Evolutionary conservation across 2,329 filamentous ascomycete genomes (phyloP).

Genomic region (Zymoseptoria crescenta): DNA sequence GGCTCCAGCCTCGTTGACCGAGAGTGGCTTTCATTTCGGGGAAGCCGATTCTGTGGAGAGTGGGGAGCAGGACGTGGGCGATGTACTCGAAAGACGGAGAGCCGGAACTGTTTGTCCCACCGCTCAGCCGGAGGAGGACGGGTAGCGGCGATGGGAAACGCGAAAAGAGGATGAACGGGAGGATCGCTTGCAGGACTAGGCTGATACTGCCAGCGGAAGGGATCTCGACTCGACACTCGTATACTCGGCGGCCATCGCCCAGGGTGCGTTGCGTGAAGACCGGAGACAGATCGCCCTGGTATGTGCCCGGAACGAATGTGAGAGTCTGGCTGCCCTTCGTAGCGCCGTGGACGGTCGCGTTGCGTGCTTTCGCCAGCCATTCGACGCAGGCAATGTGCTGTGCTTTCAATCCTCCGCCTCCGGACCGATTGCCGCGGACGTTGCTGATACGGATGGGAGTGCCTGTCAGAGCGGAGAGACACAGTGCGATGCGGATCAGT

Average conservation of each 20-base stretch:
- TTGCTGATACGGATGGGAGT: slow-evolving; percentile 44
- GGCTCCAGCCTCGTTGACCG: slow-evolving; percentile 47
- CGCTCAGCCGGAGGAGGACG: slow-evolving; percentile 41
- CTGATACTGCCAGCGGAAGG: slow-evolving; percentile 47
- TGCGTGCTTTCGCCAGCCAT: slow-evolving; percentile 44
- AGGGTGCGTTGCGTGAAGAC: slow-evolving; percentile 15
- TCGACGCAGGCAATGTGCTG: slow-evolving; percentile 50
- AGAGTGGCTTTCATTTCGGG: slow-evolving; percentile 38
- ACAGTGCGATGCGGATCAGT: slow-evolving; percentile 49
- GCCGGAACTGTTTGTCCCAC: slow-evolving; percentile 51
- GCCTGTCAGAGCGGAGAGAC: slow-evolving; percentile 46
- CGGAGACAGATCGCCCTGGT: slow-evolving; percentile 7
- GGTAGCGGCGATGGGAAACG: slow-evolving; percentile 12
- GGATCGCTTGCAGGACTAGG: slow-evolving; percentile 51
- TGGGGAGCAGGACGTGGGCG: slow-evolving; percentile 48
- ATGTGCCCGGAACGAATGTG: slow-evolving; percentile 30
- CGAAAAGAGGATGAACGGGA: slow-evolving; percentile 49
- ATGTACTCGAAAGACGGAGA: slow-evolving; percentile 52
- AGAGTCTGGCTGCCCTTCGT: slow-evolving; percentile 37
- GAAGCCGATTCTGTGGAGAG: slow-evolving; percentile 44
- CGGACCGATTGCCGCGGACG: slow-evolving; percentile 47
- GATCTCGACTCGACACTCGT: slow-evolving; percentile 36
- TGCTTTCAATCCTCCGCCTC: slow-evolving; percentile 48
- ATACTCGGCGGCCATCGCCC: slow-evolving; percentile 13
- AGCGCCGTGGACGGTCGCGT: slow-evolving; percentile 37